A percentile compares a stretch with the other conserved stretches of the same genome.
Conservation (phyloP, 2,329 filamentous ascomycete species). For the Drechslerella stenobrocha region DNA sequence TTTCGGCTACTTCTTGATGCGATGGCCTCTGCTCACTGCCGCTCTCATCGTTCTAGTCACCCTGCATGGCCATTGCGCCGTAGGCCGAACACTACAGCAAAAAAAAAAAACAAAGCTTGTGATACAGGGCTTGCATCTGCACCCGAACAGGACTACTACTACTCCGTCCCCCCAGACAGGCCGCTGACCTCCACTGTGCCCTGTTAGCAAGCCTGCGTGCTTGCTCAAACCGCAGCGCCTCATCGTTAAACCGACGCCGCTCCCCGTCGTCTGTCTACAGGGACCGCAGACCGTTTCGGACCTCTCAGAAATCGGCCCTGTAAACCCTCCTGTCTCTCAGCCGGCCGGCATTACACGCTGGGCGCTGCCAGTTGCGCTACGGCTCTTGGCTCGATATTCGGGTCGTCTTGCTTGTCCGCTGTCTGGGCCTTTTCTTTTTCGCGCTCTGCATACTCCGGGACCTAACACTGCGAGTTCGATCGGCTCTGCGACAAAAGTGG, state of each 20-base stretch:
- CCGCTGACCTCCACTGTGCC: constrained; percentile 1
- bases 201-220: background rate
- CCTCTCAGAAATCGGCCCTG: constrained; percentile 28
- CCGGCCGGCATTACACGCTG: constrained; percentile 3
- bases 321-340: constrained; percentile 48
- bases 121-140: constrained; percentile 25
- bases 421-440: background rate
- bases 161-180: constrained; percentile 2
- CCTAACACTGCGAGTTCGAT: constrained; percentile 23
- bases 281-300: constrained; percentile 34
- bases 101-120: constrained; percentile 19
- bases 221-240: constrained; percentile 26
- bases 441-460: background rate
- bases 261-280: constrained; percentile 22
- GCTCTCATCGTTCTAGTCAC: background rate
- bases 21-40: constrained; percentile 2
- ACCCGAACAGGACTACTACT: constrained; percentile 9
- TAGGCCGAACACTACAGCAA: constrained; percentile 1
- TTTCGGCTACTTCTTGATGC: constrained; percentile 38
- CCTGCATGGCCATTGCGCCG: too few relatives aligned
- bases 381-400: constrained; percentile 19
- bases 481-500: constrained; percentile 7
- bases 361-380: constrained; percentile 15
- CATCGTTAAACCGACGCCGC: constrained; percentile 30
- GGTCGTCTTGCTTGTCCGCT: constrained; percentile 44